phyloP scores from a whole-genome alignment of 2,329 filamentous ascomycete genomes.

The Penicillium sp. region DNA sequence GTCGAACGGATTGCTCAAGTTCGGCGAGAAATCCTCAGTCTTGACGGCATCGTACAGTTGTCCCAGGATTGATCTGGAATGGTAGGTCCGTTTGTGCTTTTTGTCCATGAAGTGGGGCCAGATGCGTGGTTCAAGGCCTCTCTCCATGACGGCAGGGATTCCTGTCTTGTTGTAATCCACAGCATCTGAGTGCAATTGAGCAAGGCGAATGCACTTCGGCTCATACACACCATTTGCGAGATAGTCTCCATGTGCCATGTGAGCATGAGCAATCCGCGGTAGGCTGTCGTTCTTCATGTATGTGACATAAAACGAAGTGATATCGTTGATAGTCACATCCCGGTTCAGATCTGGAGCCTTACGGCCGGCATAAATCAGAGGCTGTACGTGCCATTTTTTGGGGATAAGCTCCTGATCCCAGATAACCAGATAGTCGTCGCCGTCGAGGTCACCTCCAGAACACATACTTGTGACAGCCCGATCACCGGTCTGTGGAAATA shows the following conservation, averaged over 20 bases:
- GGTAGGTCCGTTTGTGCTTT: constrained; percentile 62
- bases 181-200: constrained; percentile 82
- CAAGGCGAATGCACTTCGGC: constrained; percentile 73
- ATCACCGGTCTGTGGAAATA: constrained; percentile 83
- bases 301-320: constrained; percentile 83
- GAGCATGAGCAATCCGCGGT: constrained; percentile 77
- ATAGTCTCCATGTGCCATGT: constrained; percentile 77
- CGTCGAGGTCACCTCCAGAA: constrained; percentile 92
- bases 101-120: constrained; percentile 94
- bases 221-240: constrained; percentile 68
- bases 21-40: constrained; percentile 71
- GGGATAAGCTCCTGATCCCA: constrained; percentile 84
- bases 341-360: constrained; percentile 62
- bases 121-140: constrained; percentile 62
- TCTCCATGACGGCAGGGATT: constrained; percentile 71
- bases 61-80: constrained; percentile 75
- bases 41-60: constrained; percentile 80
- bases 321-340: constrained; percentile 72
- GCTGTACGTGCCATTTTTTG: constrained; percentile 69
- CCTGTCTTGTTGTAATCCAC: constrained; percentile 97
- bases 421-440: constrained; percentile 92
- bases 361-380: constrained; percentile 76
- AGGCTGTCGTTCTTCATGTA: constrained; percentile 93
- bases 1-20: constrained; percentile 78
- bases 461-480: constrained; percentile 90